Evolutionary conservation across 139 green algal species (phyloP).

Genomic region (Edaphochlamys debaryana): DNA sequence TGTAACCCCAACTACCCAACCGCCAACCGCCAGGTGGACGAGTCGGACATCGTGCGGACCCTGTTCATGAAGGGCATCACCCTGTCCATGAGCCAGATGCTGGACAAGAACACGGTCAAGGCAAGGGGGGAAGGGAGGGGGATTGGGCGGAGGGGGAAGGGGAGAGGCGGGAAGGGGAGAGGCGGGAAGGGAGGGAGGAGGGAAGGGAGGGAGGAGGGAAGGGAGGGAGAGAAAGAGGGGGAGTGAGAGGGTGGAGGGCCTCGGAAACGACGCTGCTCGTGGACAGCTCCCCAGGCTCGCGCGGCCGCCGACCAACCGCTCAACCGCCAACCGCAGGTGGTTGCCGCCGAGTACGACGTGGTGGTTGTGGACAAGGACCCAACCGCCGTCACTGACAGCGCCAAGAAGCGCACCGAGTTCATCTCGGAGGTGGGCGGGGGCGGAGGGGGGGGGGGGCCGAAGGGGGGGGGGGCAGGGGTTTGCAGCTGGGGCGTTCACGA

Average conservation of each 20-base stretch:
- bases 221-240: too few species aligned
- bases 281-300: too few species aligned
- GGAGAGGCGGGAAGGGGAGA: constrained; percentile 46
- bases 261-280: too few species aligned
- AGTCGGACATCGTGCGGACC: constrained; percentile 86
- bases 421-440: constrained; percentile 83
- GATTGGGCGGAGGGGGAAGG: not conserved
- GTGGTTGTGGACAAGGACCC: constrained; percentile 66
- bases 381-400: constrained; percentile 32
- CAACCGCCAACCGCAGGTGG: constrained; percentile 54
- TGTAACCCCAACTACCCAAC: not conserved
- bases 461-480: not conserved
- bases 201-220: not conserved
- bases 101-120: constrained; percentile 78
- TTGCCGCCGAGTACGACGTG: constrained; percentile 82
- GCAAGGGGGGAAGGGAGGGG: not conserved
- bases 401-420: constrained; percentile 81
- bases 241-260: too few species aligned
- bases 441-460: too few species aligned
- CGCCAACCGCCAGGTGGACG: constrained; percentile 63
- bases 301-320: too few species aligned
- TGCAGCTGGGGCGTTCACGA: not conserved
- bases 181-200: not conserved
- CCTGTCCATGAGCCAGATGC: constrained; percentile 87
- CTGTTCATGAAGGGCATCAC: constrained; percentile 99